Conservation (phyloP, 1,284 basidiomycete genomes). For the Rhodotorula sp. region DNA sequence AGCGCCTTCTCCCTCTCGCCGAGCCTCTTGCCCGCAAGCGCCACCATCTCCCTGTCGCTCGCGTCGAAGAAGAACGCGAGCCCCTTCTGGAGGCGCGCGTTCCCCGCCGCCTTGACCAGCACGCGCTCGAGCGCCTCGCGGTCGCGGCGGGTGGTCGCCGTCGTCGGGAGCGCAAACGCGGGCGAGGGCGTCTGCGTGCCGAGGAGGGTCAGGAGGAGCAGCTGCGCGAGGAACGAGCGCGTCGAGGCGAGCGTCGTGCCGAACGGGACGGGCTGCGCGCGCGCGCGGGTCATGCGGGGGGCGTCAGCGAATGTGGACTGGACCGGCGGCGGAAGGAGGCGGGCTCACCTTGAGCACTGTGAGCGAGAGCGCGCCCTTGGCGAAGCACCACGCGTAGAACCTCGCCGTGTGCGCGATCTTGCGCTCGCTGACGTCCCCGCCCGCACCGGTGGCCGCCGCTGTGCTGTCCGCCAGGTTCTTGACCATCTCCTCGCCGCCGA, state of each 20-base stretch:
- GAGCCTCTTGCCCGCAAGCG: constrained; percentile 50
- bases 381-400: constrained; percentile 82
- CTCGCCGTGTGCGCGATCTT: constrained; percentile 68
- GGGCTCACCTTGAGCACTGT: constrained; percentile 74
- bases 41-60: constrained; percentile 55
- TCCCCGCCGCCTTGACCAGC: constrained; percentile 66
- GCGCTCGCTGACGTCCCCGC: constrained; percentile 63
- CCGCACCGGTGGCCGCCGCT: constrained; percentile 42
- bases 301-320: neutral
- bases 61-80: constrained; percentile 64
- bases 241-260: constrained; percentile 67
- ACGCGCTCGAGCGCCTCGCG: constrained; percentile 68
- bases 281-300: neutral
- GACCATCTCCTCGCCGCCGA: constrained; percentile 77
- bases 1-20: constrained; percentile 58
- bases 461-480: constrained; percentile 62
- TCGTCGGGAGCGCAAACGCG: constrained; percentile 42
- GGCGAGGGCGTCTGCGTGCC: constrained; percentile 73
- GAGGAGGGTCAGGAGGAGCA: constrained; percentile 69
- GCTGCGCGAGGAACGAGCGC: constrained; percentile 65
- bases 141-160: constrained; percentile 45
- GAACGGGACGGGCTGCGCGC: constrained; percentile 78
- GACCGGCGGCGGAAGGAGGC: too few relatives aligned
- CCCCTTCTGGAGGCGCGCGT: constrained; percentile 66
- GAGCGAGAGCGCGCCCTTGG: constrained; percentile 69